Conservation (phyloP, 1,139 yeast species). For the Magnusiomyces starmeri region DNA sequence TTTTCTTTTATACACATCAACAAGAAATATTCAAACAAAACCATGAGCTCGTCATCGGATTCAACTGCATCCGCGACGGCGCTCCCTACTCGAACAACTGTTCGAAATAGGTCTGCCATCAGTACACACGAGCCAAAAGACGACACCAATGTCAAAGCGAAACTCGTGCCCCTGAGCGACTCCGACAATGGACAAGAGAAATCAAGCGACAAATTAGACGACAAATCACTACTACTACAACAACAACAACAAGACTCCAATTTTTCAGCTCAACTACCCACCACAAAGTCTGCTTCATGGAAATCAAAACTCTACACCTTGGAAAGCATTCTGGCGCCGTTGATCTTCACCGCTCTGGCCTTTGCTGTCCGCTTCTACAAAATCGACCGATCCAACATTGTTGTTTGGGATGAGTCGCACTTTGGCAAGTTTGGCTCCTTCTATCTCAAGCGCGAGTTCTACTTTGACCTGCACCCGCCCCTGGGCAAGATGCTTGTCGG, state of each 20-base stretch:
- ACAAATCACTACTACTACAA: no score
- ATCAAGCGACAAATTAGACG: neutral
- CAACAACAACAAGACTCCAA: slow-evolving; percentile 3
- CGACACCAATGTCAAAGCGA: no score
- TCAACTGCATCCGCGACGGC: no score
- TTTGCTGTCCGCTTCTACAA: slow-evolving; percentile 60
- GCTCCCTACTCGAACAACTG: no score
- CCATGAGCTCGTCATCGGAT: no score
- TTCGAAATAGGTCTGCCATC: no score
- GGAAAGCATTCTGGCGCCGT: slow-evolving; percentile 48
- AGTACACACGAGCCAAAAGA: no score
- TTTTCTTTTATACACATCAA: no score
- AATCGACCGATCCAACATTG: slow-evolving; percentile 55
- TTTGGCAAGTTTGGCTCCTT: slow-evolving; percentile 94
- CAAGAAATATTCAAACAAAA: no score
- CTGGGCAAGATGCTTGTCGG: slow-evolving; percentile 97
- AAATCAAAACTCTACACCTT: slow-evolving; percentile 24
- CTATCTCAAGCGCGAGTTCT: slow-evolving; percentile 85
- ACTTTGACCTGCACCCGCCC: slow-evolving; percentile 98
- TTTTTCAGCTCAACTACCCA: neutral
- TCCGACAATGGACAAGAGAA: neutral
- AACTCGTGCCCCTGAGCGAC: no score
- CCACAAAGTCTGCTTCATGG: slow-evolving; percentile 13
- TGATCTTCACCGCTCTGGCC: slow-evolving; percentile 52
- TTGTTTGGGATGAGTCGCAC: slow-evolving; percentile 91